Percentiles rank a stretch among this genome's conserved stretches.
Evolutionary conservation across 2,329 filamentous ascomycete genomes (phyloP).

Genomic region (Teratosphaeria gauchensis): DNA sequence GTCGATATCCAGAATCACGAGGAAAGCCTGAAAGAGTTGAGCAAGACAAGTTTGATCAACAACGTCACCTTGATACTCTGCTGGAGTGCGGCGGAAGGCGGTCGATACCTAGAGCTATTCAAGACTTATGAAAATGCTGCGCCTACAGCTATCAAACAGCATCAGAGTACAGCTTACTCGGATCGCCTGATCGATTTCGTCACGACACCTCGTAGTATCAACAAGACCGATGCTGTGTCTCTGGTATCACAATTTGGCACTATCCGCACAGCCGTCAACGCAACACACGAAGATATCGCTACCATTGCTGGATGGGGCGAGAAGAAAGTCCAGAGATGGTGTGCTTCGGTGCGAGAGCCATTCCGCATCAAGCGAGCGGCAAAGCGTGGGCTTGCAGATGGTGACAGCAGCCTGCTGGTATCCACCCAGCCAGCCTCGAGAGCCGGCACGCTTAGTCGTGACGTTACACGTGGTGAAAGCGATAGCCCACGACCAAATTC

Average conservation of each 20-base stretch:
- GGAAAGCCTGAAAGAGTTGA: slow-evolving; percentile 76
- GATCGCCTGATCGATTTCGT: slow-evolving; percentile 88
- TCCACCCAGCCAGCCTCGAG: slow-evolving; percentile 16
- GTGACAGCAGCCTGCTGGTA: slow-evolving; percentile 16
- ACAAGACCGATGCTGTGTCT: slow-evolving; percentile 87
- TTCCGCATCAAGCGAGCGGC: slow-evolving; percentile 67
- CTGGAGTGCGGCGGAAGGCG: slow-evolving; percentile 90
- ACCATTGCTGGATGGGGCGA: slow-evolving; percentile 89
- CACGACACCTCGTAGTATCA: slow-evolving; percentile 78
- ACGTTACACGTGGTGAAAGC: slow-evolving; percentile 16
- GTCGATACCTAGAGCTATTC: slow-evolving; percentile 86
- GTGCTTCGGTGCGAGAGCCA: slow-evolving; percentile 68
- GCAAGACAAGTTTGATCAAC: slow-evolving; percentile 86
- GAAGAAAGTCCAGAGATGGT: slow-evolving; percentile 87
- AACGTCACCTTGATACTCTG: slow-evolving; percentile 85
- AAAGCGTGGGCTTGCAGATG: slow-evolving; percentile 39
- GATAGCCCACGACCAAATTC: slow-evolving; percentile 2
- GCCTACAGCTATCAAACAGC: slow-evolving; percentile 69
- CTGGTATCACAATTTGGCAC: slow-evolving; percentile 89
- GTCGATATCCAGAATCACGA: slow-evolving; percentile 95
- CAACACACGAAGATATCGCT: slow-evolving; percentile 72
- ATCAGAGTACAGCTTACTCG: slow-evolving; percentile 72
- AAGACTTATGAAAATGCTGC: slow-evolving; percentile 90
- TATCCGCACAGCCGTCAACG: slow-evolving; percentile 76
- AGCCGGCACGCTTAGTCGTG: slow-evolving; percentile 16